Percentiles rank a stretch among this genome's conserved stretches.
Evolutionary conservation across 192 early-diverging fungal species (phyloP).

Genomic region (Irineochytrium annulatum): DNA sequence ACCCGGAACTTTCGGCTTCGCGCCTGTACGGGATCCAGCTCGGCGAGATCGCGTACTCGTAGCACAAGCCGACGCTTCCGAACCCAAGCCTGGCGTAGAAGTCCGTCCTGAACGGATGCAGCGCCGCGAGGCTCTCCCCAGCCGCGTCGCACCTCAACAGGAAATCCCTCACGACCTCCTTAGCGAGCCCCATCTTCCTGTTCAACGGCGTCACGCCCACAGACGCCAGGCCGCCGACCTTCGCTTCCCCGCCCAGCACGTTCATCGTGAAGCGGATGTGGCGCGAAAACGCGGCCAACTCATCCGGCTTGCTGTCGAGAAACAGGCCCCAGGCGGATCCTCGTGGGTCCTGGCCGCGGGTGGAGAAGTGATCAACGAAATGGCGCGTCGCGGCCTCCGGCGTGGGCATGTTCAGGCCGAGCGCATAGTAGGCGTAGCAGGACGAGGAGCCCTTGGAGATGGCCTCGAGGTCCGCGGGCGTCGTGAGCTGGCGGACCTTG

Average conservation of each 20-base stretch:
- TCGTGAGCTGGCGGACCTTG: too few species aligned
- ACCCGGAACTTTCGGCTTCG: background rate
- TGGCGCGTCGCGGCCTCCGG: too few species aligned
- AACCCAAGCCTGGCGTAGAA: background rate
- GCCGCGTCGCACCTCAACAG: background rate
- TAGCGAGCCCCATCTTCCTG: background rate
- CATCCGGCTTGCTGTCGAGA: too few species aligned
- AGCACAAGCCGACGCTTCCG: background rate
- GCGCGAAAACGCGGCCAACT: too few species aligned
- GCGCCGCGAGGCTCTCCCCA: background rate
- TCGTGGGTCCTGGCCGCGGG: too few species aligned
- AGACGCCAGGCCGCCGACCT: background rate
- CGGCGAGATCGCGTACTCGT: background rate
- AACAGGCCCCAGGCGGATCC: too few species aligned
- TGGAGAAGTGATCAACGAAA: too few species aligned
- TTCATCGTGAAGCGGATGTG: background rate
- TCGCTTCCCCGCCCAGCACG: background rate
- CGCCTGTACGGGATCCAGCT: background rate
- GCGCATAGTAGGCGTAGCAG: too few species aligned
- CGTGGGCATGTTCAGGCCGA: too few species aligned
- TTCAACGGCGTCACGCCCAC: background rate
- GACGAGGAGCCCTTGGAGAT: too few species aligned
- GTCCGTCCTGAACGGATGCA: constrained; percentile 1
- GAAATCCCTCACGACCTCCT: background rate
- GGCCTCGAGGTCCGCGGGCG: too few species aligned